phyloP scores from a whole-genome alignment of 2,329 filamentous ascomycete species.

The Calcarisporium arbuscula region DNA sequence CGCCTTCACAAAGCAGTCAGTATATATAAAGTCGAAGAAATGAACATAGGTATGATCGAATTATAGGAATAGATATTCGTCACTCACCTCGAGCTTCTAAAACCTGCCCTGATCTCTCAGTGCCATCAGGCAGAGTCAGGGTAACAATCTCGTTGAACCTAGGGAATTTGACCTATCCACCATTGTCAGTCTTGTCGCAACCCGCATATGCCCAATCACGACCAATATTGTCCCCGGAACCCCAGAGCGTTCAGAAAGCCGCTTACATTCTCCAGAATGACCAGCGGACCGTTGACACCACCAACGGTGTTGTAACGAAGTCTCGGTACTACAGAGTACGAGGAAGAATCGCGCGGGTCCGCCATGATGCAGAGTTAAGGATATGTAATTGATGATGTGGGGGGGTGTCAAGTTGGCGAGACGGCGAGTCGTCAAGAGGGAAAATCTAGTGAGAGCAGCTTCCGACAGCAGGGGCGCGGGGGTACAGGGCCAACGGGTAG shows the following conservation, averaged over 20 bases:
- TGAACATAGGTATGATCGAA: too few relatives aligned
- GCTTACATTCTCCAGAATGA: conserved; percentile 88
- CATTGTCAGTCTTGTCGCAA: conserved; percentile 18
- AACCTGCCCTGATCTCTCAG: conserved; percentile 88
- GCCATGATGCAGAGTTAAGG: conserved; percentile 45
- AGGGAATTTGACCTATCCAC: conserved; percentile 83
- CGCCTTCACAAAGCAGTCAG: conserved; percentile 50
- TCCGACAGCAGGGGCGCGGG: too few relatives aligned
- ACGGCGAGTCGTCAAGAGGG: too few relatives aligned
- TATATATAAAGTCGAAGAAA: too few relatives aligned
- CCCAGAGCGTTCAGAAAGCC: not conserved
- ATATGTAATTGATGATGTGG: too few relatives aligned
- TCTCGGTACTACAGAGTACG: conserved; percentile 53
- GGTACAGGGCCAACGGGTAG: conserved; percentile 11
- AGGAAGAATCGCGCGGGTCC: conserved; percentile 53
- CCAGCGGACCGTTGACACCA: conserved; percentile 94
- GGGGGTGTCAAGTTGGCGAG: too few relatives aligned
- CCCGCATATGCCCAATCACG: not conserved
- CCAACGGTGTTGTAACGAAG: conserved; percentile 97
- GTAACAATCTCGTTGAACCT: conserved; percentile 97
- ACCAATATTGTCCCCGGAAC: conserved; percentile 7
- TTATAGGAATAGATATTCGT: too few relatives aligned
- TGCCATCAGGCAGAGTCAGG: conserved; percentile 91
- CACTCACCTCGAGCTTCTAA: conserved; percentile 86
- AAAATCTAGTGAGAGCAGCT: too few relatives aligned